These are phyloP conservation scores for Sordaria brevicollis DNA, from an alignment of 495 filamentous ascomycete genomes.

Conservation along the genomic window DNA sequence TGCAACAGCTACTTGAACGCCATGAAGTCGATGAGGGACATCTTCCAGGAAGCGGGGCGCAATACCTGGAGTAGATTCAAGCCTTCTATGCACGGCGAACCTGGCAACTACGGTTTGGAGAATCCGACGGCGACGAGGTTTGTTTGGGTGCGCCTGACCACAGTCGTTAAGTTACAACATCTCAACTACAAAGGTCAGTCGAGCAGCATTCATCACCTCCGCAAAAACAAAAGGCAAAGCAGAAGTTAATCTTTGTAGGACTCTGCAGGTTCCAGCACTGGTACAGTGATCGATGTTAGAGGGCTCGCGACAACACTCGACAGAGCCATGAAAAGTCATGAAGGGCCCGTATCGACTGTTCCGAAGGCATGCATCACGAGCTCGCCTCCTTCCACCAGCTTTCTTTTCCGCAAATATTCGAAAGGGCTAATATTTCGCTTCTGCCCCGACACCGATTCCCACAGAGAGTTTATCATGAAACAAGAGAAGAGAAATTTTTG, in stretches of 20 bases:
- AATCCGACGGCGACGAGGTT: not conserved
- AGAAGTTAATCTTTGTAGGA: not conserved
- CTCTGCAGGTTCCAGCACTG: not conserved
- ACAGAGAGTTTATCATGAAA: not conserved
- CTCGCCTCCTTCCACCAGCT: not conserved
- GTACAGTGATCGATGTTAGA: not conserved
- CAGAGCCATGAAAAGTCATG: not conserved
- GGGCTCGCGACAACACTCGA: not conserved
- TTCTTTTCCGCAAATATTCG: not conserved
- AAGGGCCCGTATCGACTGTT: not conserved
- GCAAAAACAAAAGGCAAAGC: not conserved
- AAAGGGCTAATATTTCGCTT: not conserved
- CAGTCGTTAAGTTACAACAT: not conserved
- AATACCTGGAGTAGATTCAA: not conserved
- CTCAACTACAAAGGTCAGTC: not conserved
- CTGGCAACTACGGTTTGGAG: not conserved
- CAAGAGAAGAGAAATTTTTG: not conserved
- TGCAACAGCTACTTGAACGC: not conserved
- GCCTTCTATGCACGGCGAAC: not conserved
- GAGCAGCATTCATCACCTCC: not conserved
- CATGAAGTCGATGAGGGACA: not conserved
- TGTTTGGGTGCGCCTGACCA: not conserved
- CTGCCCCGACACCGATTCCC: not conserved
- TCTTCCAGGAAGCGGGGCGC: not conserved
- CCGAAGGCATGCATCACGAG: not conserved